Evolutionary conservation across 768 basidiomycete species (phyloP).

Genomic region (Holtermanniella nyarrowii): DNA sequence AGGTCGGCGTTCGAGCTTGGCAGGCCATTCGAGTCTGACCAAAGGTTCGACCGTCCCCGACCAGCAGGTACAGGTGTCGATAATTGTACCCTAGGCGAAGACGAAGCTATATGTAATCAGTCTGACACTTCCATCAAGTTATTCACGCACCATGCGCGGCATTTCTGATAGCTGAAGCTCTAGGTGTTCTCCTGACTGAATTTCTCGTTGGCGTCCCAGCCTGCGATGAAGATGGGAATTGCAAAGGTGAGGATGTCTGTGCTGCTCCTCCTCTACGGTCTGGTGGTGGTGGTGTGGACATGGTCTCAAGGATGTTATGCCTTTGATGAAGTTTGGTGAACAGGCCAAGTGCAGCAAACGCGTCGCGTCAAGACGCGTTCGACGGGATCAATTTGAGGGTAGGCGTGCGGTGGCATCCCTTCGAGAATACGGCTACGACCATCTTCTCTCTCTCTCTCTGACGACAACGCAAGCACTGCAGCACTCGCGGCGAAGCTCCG

Average conservation of each 20-base stretch:
- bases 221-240: conserved; percentile 41
- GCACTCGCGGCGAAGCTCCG: no score
- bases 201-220: conserved; percentile 25
- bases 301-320: no score
- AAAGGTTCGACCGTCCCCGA: background rate
- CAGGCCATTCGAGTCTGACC: no score
- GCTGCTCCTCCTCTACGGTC: background rate
- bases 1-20: no score
- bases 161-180: background rate
- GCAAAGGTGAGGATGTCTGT: conserved; percentile 38
- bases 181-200: background rate
- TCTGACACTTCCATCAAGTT: no score
- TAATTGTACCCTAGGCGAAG: background rate
- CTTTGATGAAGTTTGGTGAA: no score
- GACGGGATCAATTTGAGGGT: no score
- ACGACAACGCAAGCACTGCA: no score
- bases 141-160: background rate
- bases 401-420: no score
- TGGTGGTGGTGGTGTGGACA: conserved; percentile 25
- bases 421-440: no score
- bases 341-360: background rate
- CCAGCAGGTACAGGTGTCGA: background rate
- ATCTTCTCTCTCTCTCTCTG: no score
- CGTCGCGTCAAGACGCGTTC: background rate
- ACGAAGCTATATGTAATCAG: no score